Evolutionary conservation across 1,284 basidiomycete genomes (phyloP), one percentile per base, ranked within the genome.

Genomic region (Moesziomyces globuligerus): DNA sequence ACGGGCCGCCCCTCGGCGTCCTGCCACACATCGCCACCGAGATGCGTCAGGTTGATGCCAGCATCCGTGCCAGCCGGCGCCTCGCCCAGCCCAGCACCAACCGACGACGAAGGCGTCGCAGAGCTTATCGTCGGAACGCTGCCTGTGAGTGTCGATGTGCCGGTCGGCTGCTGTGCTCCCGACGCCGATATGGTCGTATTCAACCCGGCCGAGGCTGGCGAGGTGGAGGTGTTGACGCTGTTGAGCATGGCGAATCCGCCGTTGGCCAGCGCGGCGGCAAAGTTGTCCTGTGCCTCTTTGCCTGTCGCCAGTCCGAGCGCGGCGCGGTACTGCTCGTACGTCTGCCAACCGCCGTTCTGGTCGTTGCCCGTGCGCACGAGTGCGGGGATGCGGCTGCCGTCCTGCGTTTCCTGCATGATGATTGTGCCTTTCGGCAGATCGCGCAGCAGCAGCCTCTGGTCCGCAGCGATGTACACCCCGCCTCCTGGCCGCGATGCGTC

Each of bases 391-490:
- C 71, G 54, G 26, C 55, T 62, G 20, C 77, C 81, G 25, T 85
- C 69, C 85, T 52, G 85, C 21, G 42, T 60, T 53, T 72, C 47
- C 84, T 86, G 59, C 83, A 86, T 74, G 80, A 91, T 87, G 46
- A 91, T 85, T n/a, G 86, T 87, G 11, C 88, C 90, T 57, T 85
- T 85, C 2, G 88, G 87, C 44, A 91, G 46, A 72, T 89, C 89
- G 54, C 86, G 84, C 57, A 89, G 86, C 73, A 87, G 85, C 17
- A 87, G 87, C 13, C 53, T 59, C 38, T 60, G 47, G 20, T 73
- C 69, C n/a, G 77, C 75, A 1, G 90, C 91, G 42, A 94, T 83
- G 74, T 90, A 95, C 17, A 94, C 89, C 21, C 93, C 93, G 11
- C 90, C 90, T 23, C 92, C 92, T 6, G 91, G 91, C 43, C 90